These are phyloP conservation scores for Magnusiomyces fungicola DNA, from an alignment of 1,139 yeast genomes.

Conservation along the genomic window DNA sequence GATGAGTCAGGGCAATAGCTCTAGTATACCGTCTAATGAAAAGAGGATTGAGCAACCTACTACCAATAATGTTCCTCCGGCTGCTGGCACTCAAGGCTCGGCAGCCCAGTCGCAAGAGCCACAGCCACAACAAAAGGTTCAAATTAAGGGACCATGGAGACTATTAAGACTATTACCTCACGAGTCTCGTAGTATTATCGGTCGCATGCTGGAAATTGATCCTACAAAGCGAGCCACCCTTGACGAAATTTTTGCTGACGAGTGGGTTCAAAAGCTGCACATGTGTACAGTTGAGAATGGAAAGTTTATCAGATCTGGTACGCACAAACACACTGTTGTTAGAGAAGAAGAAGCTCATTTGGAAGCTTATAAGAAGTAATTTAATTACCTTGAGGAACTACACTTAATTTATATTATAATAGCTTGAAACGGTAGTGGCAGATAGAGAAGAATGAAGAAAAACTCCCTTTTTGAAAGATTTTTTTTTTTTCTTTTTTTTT, in stretches of 20 bases:
- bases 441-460: too few relatives aligned
- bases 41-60: slow-evolving; percentile 4
- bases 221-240: slow-evolving; percentile 63
- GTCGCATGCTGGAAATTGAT: slow-evolving; percentile 63
- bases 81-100: too few relatives aligned
- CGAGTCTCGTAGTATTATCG: slow-evolving; percentile 71
- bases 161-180: slow-evolving; percentile 80
- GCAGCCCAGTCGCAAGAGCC: slow-evolving; percentile 20
- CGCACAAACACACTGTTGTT: slow-evolving; percentile 53
- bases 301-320: slow-evolving; percentile 39
- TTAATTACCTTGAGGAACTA: too few relatives aligned
- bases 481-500: too few relatives aligned
- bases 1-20: slow-evolving; percentile 9
- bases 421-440: too few relatives aligned
- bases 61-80: too few relatives aligned
- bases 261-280: slow-evolving; percentile 61
- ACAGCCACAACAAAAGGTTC: slow-evolving; percentile 19
- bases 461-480: too few relatives aligned
- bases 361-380: slow-evolving; percentile 34
- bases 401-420: too few relatives aligned
- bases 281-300: slow-evolving; percentile 40
- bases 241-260: slow-evolving; percentile 57
- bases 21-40: too few relatives aligned
- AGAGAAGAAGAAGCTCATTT: slow-evolving; percentile 42
- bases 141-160: slow-evolving; percentile 71